Evolutionary conservation across 129 eudicot species (phyloP), one percentile per base, ranked within the genome.

Genomic region (Flaveria sonorensis): DNA sequence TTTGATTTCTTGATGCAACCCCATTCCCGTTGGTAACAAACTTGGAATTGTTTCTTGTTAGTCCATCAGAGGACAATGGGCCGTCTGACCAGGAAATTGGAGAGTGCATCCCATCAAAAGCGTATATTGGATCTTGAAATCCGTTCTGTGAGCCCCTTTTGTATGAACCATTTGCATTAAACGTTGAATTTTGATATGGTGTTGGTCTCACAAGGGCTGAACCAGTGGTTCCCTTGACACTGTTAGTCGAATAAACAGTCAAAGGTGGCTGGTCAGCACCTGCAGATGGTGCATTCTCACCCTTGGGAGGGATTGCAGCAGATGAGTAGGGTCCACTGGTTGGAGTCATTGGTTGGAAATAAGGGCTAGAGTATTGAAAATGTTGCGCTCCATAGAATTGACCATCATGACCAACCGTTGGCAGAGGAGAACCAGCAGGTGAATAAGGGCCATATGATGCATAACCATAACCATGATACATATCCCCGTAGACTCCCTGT

Each of bases 401-500:
- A 20, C 84, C 89, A 84, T 90, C 96, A 30, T 84, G 3, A 68
- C 21, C 43, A 51, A 51, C 56, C 6, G 60, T 20, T 23, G 96
- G 93, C 50, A 88, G 84, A 18, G 93, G 92, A 15, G 96, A 79
- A 47, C 65, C 72, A 56, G 89, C 91, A 16, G 96, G 93, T 1
- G 96, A 88, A 70, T 90, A 90, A 18, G 92, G 90, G 2, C 82
- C 88, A 75, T 88, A 90, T 2, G 93, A 86, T 36, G 92, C 83
- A 84, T 90, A 90, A 60, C 93, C 89, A 70, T 84, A 90, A 43
- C 96, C 96, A 51, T 51, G 7, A 51, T 13, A 13, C 57, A 51
- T 82, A 48, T 90, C 96, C 71, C 92, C 96, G 72, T 88, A 90
- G 56, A 81, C 81, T 39, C 91, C 96, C 91, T 90, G 84, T 18